Evolutionary conservation across 2,329 filamentous ascomycete species (phyloP).

Genomic region (Aspergillus vadensis): DNA sequence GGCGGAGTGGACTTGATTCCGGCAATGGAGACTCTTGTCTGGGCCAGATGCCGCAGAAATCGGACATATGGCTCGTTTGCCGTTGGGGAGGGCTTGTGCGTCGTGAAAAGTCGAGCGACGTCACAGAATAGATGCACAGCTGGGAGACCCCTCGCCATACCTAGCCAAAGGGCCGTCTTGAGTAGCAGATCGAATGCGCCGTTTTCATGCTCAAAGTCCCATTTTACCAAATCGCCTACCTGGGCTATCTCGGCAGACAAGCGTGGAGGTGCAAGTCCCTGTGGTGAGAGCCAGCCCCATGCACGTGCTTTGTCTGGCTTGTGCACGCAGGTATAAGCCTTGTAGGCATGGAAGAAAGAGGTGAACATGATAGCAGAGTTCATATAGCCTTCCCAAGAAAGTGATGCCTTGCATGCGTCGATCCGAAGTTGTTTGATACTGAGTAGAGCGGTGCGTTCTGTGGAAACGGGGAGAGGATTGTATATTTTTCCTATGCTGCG

Average conservation of each 20-base stretch:
- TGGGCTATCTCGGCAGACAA: constrained; percentile 12
- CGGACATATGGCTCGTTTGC: constrained; percentile 9
- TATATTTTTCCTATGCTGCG: constrained; percentile 19
- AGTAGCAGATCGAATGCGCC: constrained; percentile 22
- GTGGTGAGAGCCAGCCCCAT: constrained; percentile 24
- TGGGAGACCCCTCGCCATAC: constrained; percentile 27
- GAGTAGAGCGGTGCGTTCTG: constrained; percentile 15
- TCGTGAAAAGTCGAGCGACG: constrained; percentile 26
- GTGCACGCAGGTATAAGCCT: constrained; percentile 13
- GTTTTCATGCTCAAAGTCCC: constrained; percentile 12
- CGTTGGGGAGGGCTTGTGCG: constrained; percentile 9
- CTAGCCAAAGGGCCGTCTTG: constrained; percentile 30
- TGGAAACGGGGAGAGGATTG: constrained; percentile 11
- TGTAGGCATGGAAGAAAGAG: constrained; percentile 24
- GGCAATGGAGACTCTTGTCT: constrained; percentile 16
- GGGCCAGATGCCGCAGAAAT: constrained; percentile 20
- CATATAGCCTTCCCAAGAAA: constrained; percentile 21
- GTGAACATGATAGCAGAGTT: constrained; percentile 24
- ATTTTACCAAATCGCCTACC: constrained; percentile 17
- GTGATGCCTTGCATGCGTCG: constrained; percentile 22
- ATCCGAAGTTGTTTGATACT: constrained; percentile 24
- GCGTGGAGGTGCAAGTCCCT: constrained; percentile 10
- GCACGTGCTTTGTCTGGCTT: constrained; percentile 20
- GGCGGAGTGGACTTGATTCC: constrained; percentile 10
- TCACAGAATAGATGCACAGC: constrained; percentile 35